Evolutionary conservation across 306 rosid genomes (phyloP).

Genomic region (Gastrolobium villosum): DNA sequence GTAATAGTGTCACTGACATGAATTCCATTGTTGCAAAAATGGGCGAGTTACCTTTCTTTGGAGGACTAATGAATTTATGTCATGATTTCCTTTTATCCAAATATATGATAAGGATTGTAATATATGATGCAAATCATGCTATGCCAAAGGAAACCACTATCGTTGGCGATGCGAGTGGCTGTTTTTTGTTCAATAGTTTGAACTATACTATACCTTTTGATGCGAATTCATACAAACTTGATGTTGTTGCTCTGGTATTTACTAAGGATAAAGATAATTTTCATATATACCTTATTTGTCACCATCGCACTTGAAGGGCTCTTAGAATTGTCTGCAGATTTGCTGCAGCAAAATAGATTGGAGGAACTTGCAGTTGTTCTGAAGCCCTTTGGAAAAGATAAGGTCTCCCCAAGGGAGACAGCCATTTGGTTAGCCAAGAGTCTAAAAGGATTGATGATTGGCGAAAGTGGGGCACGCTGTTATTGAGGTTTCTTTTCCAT

Average conservation of each 20-base stretch:
- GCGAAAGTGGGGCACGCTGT: constrained; percentile 61
- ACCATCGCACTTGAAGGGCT: constrained; percentile 91
- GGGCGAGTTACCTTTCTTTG: constrained; percentile 52
- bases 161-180: constrained; percentile 66
- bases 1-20: constrained; percentile 54
- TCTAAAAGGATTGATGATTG: constrained; percentile 82
- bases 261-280: constrained; percentile 59
- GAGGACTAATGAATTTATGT: neutral
- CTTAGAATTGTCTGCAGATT: constrained; percentile 79
- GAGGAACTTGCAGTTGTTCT: constrained; percentile 79
- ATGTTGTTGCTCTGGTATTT: constrained; percentile 66
- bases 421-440: too few relatives aligned
- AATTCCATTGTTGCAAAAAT: constrained; percentile 49
- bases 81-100: neutral
- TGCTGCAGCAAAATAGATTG: constrained; percentile 71
- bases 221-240: constrained; percentile 43
- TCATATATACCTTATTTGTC: too few relatives aligned
- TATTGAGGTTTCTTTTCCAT: constrained; percentile 51
- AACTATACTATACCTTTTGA: constrained; percentile 42
- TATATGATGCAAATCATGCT: constrained; percentile 53
- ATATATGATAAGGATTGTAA: neutral
- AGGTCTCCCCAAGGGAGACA: too few relatives aligned
- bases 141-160: constrained; percentile 62
- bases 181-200: constrained; percentile 51
- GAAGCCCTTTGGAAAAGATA: constrained; percentile 84